These are phyloP conservation scores for Strobilomyces dryophilus DNA, from an alignment of 768 basidiomycete species.

Conservation along the genomic window DNA sequence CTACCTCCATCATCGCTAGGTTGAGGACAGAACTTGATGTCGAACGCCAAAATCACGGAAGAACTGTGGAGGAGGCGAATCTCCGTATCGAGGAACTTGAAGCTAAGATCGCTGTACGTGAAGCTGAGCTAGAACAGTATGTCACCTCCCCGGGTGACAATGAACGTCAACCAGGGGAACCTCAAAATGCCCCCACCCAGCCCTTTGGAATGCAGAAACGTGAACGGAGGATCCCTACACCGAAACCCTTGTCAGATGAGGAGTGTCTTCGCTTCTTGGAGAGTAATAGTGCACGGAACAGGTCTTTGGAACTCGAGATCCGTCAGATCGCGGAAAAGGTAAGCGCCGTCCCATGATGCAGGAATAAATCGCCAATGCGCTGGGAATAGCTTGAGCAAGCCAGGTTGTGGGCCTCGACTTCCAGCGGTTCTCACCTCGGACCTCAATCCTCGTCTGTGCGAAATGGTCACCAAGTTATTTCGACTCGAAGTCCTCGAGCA, in stretches of 20 bases:
- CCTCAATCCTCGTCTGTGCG: background rate
- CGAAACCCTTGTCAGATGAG: conserved; percentile 30
- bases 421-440: background rate
- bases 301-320: conserved; percentile 42
- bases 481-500: conserved; percentile 8
- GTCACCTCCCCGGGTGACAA: conserved; percentile 12
- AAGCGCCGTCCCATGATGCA: conserved; percentile 2
- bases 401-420: conserved; percentile 4
- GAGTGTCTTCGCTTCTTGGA: conserved; percentile 40
- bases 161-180: background rate
- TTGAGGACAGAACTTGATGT: conserved; percentile 41
- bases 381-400: conserved; percentile 21
- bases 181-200: background rate
- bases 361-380: background rate
- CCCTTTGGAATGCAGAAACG: background rate
- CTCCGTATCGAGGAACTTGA: conserved; percentile 42
- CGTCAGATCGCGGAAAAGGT: conserved; percentile 36
- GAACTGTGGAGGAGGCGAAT: conserved; percentile 38
- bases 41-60: conserved; percentile 41
- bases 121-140: conserved; percentile 47
- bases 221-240: conserved; percentile 7
- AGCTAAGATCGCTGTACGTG: conserved; percentile 54
- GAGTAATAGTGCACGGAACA: conserved; percentile 37
- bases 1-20: conserved; percentile 40
- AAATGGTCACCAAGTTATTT: background rate